Evolutionary conservation across 352 stramenopile species (phyloP), one percentile per base, ranked within the genome.

Genomic region (Globisporangium parvum): DNA sequence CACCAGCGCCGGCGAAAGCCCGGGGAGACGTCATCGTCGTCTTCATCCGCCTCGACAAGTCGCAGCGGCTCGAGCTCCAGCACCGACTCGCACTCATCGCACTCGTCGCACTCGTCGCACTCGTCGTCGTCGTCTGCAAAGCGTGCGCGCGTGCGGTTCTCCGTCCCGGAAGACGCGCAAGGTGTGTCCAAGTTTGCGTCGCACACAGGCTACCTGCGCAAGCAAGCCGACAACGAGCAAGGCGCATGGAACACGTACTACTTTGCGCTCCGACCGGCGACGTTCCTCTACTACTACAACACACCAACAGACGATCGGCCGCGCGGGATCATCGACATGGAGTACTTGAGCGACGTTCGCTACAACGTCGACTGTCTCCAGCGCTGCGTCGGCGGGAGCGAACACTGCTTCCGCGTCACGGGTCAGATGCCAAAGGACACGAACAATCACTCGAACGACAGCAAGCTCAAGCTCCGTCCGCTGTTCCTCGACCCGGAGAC

Each of bases 271-370:
- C 80, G 83, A 45, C 77, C 81, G 3, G 60, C 79, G 14, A 90
- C 84, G 21, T 85, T 85, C 57, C 66, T 94, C n/a, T 88, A 91
- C 55, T 94, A 92, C 66, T 94, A 90, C 67, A 88, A 88, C 52
- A 67, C 70, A 15, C 61, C 69, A 18, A 69, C 73, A 0, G 81
- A 92, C 60, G 70, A 80, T 40, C 71, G 71, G 23, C 84, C 84
- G 47, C 70, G 82, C 40, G 84, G 81, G 1, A 74, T 92, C 20
- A 83, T 94, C 47, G 84, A 94, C 55, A 57, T 91, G 35, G 80
- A 91, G 69, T 94, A 87, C 53, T 59, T 92, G 24, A 71, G 67
- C 33, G 79, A 93, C 59, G 62, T 93, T 47, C 83, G 82, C 26
- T 80, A 71, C 65, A 91, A 93, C 56, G 62, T 66, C 47, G 78